Evolutionary conservation across 176 grass and related monocot genomes (phyloP).

Genomic region (Juncus inflexus): DNA sequence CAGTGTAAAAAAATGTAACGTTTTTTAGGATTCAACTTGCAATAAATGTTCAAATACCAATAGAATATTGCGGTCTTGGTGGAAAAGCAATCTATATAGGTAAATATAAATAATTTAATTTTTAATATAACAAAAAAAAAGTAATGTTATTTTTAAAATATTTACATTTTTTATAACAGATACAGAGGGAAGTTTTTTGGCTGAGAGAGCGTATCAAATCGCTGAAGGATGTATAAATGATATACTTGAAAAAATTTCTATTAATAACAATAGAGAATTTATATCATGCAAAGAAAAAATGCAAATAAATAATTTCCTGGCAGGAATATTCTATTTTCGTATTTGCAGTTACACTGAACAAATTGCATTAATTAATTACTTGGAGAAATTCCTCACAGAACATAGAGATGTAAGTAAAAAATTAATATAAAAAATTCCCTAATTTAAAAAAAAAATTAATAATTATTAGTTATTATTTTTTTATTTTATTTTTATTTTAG

Average conservation of each 20-base stretch:
- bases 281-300: slow-evolving; percentile 43
- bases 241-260: slow-evolving; percentile 45
- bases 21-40: slow-evolving; percentile 84
- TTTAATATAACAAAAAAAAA: neutral
- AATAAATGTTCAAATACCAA: slow-evolving; percentile 90
- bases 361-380: slow-evolving; percentile 87
- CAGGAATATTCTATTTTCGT: slow-evolving; percentile 85
- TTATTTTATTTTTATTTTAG: slow-evolving; percentile 29
- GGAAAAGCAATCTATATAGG: slow-evolving; percentile 94
- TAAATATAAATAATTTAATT: slow-evolving; percentile 24
- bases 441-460: slow-evolving; percentile 11
- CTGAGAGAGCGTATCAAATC: slow-evolving; percentile 82
- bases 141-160: slow-evolving; percentile 18
- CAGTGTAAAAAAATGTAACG: too few relatives aligned
- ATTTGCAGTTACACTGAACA: slow-evolving; percentile 98
- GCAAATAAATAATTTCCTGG: slow-evolving; percentile 63
- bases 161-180: slow-evolving; percentile 35
- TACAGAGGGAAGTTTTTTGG: slow-evolving; percentile 99
- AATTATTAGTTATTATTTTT: slow-evolving; percentile 10
- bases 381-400: slow-evolving; percentile 77
- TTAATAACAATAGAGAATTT: slow-evolving; percentile 35
- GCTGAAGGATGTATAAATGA: slow-evolving; percentile 83
- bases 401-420: slow-evolving; percentile 60
- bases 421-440: neutral
- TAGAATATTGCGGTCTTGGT: slow-evolving; percentile 77